phyloP scores from a whole-genome alignment of 441 rosid species.

The Populus tomentosa region DNA sequence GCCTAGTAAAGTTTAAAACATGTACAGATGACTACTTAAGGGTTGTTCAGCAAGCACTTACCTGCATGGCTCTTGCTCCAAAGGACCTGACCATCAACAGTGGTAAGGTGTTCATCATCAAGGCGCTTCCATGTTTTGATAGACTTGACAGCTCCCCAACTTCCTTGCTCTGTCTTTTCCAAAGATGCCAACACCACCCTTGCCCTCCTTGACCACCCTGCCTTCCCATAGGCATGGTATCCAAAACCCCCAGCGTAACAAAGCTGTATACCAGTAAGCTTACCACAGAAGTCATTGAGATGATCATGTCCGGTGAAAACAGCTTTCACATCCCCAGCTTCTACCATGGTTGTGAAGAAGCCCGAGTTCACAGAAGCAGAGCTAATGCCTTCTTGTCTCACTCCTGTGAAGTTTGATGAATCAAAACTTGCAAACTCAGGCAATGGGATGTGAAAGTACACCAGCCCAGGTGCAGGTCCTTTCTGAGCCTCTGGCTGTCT shows the following conservation, averaged over 20 bases:
- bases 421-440: conserved; percentile 61
- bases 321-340: conserved; percentile 73
- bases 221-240: conserved; percentile 82
- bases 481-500: conserved; percentile 54
- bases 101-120: conserved; percentile 57
- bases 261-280: conserved; percentile 52
- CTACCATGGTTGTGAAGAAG: conserved; percentile 70
- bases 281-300: conserved; percentile 67
- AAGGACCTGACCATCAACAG: conserved; percentile 57
- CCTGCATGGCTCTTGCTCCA: conserved; percentile 59
- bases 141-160: conserved; percentile 66
- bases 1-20: not conserved
- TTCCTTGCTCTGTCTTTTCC: conserved; percentile 47
- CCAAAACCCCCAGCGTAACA: conserved; percentile 87
- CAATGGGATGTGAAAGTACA: conserved; percentile 74
- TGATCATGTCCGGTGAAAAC: conserved; percentile 83
- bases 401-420: conserved; percentile 55
- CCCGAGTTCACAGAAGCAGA: conserved; percentile 70
- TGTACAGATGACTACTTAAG: not conserved
- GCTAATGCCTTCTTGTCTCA: conserved; percentile 61
- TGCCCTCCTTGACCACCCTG: conserved; percentile 74
- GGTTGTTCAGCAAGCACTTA: conserved; percentile 14
- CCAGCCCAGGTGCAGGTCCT: conserved; percentile 67
- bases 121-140: conserved; percentile 85
- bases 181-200: conserved; percentile 60